A percentile compares a stretch with the other conserved stretches of the same genome.
phyloP scores from a whole-genome alignment of 2,329 filamentous ascomycete species.

The Penicillium sp. region DNA sequence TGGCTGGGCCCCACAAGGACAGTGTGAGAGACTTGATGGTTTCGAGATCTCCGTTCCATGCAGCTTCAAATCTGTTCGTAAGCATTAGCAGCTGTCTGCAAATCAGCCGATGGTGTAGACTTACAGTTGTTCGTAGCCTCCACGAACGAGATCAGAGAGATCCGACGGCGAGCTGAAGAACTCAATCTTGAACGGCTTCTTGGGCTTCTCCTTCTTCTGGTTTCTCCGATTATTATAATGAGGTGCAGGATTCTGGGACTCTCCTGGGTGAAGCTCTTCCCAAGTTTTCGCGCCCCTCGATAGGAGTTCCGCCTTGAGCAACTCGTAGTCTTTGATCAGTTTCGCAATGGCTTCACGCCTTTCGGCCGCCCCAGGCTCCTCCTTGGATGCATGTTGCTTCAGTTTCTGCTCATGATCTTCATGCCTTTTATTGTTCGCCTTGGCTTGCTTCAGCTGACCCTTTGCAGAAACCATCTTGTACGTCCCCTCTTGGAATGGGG shows the following conservation, averaged over 20 bases:
- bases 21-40: conserved; percentile 52
- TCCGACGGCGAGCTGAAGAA: conserved; percentile 55
- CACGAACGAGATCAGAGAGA: conserved; percentile 55
- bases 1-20: conserved; percentile 43
- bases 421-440: conserved; percentile 40
- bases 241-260: background rate
- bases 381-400: background rate
- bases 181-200: conserved; percentile 49
- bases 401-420: conserved; percentile 25
- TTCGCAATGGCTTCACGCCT: conserved; percentile 60
- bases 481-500: conserved; percentile 52
- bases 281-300: conserved; percentile 67
- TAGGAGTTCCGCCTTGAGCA: conserved; percentile 58
- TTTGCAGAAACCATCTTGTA: conserved; percentile 62
- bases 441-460: conserved; percentile 41
- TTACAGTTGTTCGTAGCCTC: conserved; percentile 66
- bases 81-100: conserved; percentile 49
- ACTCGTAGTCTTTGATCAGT: conserved; percentile 55
- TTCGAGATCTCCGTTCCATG: conserved; percentile 68
- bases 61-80: conserved; percentile 58
- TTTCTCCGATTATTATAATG: conserved; percentile 12
- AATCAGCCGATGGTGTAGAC: conserved; percentile 27
- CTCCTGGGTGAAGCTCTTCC: conserved; percentile 61
- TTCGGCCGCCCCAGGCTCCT: conserved; percentile 35
- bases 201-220: background rate